Percentiles rank a stretch among this genome's conserved stretches.
Conservation (phyloP, 306 rosid genomes). For the Rosa multiflora region DNA sequence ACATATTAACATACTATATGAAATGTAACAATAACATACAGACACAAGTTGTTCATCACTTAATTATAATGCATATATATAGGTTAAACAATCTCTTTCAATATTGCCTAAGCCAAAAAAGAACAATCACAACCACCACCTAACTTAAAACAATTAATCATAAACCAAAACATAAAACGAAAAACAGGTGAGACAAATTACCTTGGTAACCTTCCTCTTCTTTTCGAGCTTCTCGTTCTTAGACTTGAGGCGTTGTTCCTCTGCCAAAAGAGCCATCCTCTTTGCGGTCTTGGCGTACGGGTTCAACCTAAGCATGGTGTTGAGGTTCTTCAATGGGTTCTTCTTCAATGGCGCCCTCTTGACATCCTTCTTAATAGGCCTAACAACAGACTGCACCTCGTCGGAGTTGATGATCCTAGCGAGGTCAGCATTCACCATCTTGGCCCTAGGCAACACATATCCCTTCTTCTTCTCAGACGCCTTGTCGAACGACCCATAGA, state of each 20-base stretch:
- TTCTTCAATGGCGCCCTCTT: conserved; percentile 72
- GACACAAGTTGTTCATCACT: neutral
- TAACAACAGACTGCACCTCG: conserved; percentile 80
- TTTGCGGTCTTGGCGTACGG: conserved; percentile 82
- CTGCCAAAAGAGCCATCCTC: conserved; percentile 77
- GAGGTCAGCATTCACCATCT: conserved; percentile 74
- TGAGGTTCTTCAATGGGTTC: conserved; percentile 79
- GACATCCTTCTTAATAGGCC: conserved; percentile 60
- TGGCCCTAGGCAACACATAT: conserved; percentile 60
- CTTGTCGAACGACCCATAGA: conserved; percentile 80
- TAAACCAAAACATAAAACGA: neutral
- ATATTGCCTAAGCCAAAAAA: neutral
- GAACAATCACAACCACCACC: neutral
- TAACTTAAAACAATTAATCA: no score
- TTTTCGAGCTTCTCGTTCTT: conserved; percentile 83
- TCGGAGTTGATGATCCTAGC: conserved; percentile 86
- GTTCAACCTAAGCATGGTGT: conserved; percentile 62
- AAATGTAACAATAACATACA: neutral
- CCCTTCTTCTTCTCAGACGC: conserved; percentile 73
- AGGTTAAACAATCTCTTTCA: neutral
- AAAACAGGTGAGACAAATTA: neutral
- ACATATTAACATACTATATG: neutral
- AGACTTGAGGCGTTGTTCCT: conserved; percentile 68
- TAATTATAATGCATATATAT: neutral
- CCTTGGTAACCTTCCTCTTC: conserved; percentile 79